These are phyloP conservation scores for Besnoitia besnoiti DNA, from an alignment of 169 alveolate genomes.

Conservation along the genomic window DNA sequence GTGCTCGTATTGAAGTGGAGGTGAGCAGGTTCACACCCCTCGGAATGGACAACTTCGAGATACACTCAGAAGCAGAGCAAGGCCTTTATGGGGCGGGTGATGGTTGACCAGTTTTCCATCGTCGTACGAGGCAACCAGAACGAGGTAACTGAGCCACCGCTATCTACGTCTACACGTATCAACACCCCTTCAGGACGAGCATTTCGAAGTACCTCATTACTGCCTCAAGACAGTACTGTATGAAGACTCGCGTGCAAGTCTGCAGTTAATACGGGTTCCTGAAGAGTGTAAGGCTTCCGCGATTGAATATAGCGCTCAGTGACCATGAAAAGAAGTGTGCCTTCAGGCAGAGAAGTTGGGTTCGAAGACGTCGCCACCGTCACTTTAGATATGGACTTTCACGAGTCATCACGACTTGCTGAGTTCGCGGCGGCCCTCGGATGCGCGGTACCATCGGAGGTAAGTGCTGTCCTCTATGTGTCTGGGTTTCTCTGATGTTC, in stretches of 20 bases:
- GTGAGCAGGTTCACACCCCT: not conserved
- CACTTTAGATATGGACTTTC: not conserved
- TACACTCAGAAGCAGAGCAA: not conserved
- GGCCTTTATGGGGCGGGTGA: conserved; percentile 3
- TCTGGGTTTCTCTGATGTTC: not conserved
- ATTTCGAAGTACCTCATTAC: not conserved
- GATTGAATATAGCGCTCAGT: not conserved
- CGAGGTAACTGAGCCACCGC: not conserved
- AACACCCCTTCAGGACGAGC: not conserved
- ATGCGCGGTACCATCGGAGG: not conserved
- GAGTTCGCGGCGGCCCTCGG: not conserved
- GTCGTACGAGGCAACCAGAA: not conserved
- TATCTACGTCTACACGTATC: not conserved
- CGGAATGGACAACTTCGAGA: not conserved
- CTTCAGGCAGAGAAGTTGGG: not conserved
- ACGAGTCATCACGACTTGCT: not conserved
- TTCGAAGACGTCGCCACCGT: not conserved
- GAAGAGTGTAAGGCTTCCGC: not conserved
- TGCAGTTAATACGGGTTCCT: not conserved
- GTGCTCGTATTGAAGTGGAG: not conserved
- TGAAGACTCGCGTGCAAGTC: not conserved
- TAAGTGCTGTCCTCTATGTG: not conserved
- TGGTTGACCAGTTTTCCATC: not conserved
- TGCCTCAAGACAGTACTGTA: not conserved
- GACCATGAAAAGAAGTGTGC: not conserved